A percentile compares a stretch with the other conserved stretches of the same genome.
Conservation (phyloP, 257 asterid genomes). For the Henckelia pumila region DNA sequence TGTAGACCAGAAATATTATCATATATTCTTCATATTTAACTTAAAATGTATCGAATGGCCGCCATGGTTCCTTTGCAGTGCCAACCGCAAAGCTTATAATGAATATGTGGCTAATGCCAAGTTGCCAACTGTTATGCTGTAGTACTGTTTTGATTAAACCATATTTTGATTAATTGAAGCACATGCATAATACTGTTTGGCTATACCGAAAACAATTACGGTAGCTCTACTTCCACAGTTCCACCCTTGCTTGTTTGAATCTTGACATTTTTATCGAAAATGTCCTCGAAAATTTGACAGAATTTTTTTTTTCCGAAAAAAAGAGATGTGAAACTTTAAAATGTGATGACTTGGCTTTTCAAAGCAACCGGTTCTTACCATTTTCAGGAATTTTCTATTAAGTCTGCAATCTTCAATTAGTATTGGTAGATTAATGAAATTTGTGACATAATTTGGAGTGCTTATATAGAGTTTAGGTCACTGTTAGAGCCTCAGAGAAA, state of each 20-base stretch:
- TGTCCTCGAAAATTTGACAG: slow-evolving; percentile 32
- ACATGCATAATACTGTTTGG: not conserved
- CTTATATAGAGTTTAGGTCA: slow-evolving; percentile 11
- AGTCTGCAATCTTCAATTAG: not conserved
- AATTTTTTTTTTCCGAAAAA: too few relatives aligned
- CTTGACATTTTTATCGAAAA: slow-evolving; percentile 26
- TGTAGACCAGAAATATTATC: too few relatives aligned
- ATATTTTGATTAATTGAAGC: not conserved
- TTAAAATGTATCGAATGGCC: too few relatives aligned
- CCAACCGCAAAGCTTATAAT: too few relatives aligned
- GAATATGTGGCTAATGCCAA: too few relatives aligned
- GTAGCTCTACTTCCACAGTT: slow-evolving; percentile 51
- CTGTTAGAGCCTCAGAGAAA: not conserved
- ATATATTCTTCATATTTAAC: too few relatives aligned
- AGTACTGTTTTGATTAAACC: too few relatives aligned
- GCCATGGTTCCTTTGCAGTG: too few relatives aligned
- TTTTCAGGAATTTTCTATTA: slow-evolving; percentile 3
- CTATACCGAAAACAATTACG: slow-evolving; percentile 44
- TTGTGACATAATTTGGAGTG: slow-evolving; percentile 2
- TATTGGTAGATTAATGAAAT: slow-evolving; percentile 17
- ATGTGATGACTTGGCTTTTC: not conserved
- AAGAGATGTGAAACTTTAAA: not conserved
- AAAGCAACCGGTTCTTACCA: slow-evolving; percentile 19
- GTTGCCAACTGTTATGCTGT: too few relatives aligned
- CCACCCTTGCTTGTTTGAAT: slow-evolving; percentile 44